A percentile compares a stretch with the other conserved stretches of the same genome.
phyloP scores from a whole-genome alignment of 2,329 filamentous ascomycete species.

The Pseudogymnoascus sp. region DNA sequence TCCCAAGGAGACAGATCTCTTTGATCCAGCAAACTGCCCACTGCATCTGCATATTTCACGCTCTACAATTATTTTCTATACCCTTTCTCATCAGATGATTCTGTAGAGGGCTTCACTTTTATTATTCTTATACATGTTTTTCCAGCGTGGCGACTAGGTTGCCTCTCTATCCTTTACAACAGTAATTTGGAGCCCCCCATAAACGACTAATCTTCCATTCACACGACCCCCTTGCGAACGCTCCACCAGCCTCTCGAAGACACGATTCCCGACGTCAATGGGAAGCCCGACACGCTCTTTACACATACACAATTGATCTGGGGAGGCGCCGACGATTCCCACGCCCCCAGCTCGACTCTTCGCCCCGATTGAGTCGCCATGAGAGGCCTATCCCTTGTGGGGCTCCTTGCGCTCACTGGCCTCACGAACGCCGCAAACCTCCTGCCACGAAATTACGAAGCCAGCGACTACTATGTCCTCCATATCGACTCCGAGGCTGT shows the following conservation, averaged over 20 bases:
- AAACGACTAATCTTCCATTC: background rate
- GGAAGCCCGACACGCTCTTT: background rate
- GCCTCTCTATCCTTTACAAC: background rate
- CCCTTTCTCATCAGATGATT: background rate
- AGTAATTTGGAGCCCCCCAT: background rate
- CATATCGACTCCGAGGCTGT: constrained; percentile 62
- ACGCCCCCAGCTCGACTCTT: background rate
- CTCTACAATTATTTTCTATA: background rate
- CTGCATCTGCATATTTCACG: background rate
- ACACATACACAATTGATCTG: background rate
- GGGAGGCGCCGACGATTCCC: background rate
- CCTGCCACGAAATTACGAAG: constrained; percentile 61
- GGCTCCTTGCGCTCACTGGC: constrained; percentile 45
- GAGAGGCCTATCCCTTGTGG: constrained; percentile 39
- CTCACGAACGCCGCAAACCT: constrained; percentile 38
- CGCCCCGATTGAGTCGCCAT: constrained; percentile 19
- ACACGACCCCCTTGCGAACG: background rate
- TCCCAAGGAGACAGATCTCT: background rate
- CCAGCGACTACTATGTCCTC: constrained; percentile 87
- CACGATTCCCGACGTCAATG: background rate
- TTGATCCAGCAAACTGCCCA: background rate
- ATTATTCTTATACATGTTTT: constrained; percentile 1
- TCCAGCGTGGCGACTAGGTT: background rate
- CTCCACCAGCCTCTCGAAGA: background rate
- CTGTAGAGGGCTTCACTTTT: background rate